A percentile compares a stretch with the other conserved stretches of the same genome.
Conservation (phyloP, 371 early-diverging fungal genomes). For the Saksenaea oblongispora region DNA sequence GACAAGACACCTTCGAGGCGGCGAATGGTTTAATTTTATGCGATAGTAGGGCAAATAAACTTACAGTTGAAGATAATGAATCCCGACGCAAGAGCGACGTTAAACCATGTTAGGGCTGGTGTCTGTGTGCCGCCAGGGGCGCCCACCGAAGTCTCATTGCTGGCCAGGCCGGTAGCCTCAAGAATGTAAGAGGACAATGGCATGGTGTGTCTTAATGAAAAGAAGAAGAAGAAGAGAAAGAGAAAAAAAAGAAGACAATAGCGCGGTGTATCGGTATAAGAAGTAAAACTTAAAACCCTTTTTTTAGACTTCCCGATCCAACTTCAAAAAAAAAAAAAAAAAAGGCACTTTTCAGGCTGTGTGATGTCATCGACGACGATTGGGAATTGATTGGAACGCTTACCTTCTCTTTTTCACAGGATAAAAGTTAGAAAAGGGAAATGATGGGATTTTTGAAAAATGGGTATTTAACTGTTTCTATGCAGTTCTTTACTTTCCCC, state of each 20-base stretch:
- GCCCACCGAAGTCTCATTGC: background rate
- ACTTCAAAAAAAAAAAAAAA: background rate
- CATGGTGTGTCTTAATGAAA: background rate
- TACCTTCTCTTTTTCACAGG: background rate
- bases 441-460: background rate
- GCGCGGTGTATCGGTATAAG: background rate
- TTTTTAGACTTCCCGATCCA: conserved; percentile 2
- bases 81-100: conserved; percentile 17
- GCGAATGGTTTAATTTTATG: background rate
- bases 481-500: background rate
- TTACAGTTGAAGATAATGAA: conserved; percentile 17
- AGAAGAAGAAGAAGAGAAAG: background rate
- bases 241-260: background rate
- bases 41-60: background rate
- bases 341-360: background rate
- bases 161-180: conserved; percentile 1
- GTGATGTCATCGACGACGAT: background rate
- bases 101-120: conserved; percentile 14
- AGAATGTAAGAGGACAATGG: conserved; percentile 6
- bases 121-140: conserved; percentile 1
- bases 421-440: background rate
- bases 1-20: conserved; percentile 55
- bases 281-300: background rate
- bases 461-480: background rate
- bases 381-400: background rate